Conservation (phyloP, 371 early-diverging fungal genomes). For the Synchytrium microbalum region DNA sequence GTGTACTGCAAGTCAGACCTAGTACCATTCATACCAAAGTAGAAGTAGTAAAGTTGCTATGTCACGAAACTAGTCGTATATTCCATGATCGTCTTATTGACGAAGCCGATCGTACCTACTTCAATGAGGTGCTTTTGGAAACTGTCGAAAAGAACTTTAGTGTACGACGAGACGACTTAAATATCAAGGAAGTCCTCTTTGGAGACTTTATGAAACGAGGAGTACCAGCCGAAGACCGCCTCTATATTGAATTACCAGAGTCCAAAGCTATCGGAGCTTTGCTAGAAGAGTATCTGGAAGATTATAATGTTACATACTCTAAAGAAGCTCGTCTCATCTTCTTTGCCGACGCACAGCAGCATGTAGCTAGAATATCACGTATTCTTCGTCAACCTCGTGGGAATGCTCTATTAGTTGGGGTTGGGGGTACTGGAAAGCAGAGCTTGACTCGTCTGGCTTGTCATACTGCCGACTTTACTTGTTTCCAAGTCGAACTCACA, state of each 20-base stretch:
- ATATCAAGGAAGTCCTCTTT: slow-evolving; percentile 38
- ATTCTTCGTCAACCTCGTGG: slow-evolving; percentile 50
- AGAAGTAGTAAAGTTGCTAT: slow-evolving; percentile 40
- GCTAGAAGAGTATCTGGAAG: slow-evolving; percentile 48
- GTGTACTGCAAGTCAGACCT: slow-evolving; percentile 39
- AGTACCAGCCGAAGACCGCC: slow-evolving; percentile 41
- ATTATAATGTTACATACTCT: slow-evolving; percentile 45
- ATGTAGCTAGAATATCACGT: slow-evolving; percentile 40
- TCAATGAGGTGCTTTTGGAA: slow-evolving; percentile 39
- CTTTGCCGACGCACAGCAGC: slow-evolving; percentile 48
- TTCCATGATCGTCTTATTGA: slow-evolving; percentile 53
- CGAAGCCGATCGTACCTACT: slow-evolving; percentile 38
- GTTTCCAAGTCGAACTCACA: slow-evolving; percentile 47
- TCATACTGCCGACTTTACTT: slow-evolving; percentile 46
- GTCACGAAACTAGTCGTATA: slow-evolving; percentile 45
- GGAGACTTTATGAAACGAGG: slow-evolving; percentile 47
- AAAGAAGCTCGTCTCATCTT: slow-evolving; percentile 45
- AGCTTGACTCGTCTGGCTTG: slow-evolving; percentile 47
- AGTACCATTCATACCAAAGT: slow-evolving; percentile 24
- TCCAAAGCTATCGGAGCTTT: slow-evolving; percentile 38
- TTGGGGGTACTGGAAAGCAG: slow-evolving; percentile 52
- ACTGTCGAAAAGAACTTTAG: slow-evolving; percentile 44
- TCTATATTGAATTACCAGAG: slow-evolving; percentile 42
- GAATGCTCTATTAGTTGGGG: slow-evolving; percentile 48
- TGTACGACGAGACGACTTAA: slow-evolving; percentile 26